phyloP scores from a whole-genome alignment of 495 filamentous ascomycete species.

The Bathelium albidoporum region DNA sequence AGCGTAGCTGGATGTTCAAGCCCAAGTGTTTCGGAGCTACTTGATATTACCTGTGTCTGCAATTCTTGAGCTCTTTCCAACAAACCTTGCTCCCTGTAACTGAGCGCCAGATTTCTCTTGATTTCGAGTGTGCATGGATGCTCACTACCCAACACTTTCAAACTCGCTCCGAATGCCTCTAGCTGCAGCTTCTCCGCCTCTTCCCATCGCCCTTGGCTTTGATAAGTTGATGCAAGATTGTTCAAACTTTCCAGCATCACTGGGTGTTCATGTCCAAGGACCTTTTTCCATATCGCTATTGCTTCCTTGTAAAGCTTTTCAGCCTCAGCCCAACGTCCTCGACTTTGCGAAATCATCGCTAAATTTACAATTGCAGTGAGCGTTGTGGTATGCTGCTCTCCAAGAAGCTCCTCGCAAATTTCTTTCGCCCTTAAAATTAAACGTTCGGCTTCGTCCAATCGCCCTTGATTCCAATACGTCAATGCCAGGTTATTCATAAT shows the following conservation, averaged over 20 bases:
- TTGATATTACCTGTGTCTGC: conserved; percentile 7
- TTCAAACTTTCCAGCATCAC: background rate
- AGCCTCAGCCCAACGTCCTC: conserved; percentile 6
- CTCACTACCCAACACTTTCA: conserved; percentile 10
- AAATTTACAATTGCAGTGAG: conserved; percentile 10
- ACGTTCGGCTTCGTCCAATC: background rate
- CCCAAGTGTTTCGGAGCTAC: conserved; percentile 1
- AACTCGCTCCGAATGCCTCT: conserved; percentile 10
- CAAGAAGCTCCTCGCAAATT: conserved; percentile 8
- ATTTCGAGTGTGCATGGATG: conserved; percentile 12
- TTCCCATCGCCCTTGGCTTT: conserved; percentile 2
- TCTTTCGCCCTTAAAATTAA: background rate
- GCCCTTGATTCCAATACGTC: background rate
- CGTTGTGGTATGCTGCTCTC: conserved; percentile 9
- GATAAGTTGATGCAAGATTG: conserved; percentile 2
- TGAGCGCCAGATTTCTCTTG: conserved; percentile 8
- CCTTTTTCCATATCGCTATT: conserved; percentile 5
- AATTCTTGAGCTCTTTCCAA: conserved; percentile 3
- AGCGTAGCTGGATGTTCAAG: conserved; percentile 8
- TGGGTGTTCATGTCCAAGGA: conserved; percentile 11
- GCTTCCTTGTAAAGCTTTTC: background rate
- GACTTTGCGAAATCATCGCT: background rate
- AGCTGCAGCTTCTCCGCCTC: conserved; percentile 15
- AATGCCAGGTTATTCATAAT: conserved; percentile 5
- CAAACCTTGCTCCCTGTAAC: background rate